These are phyloP conservation scores for Prunus fruticosa DNA, from an alignment of 306 rosid species.

Conservation along the genomic window DNA sequence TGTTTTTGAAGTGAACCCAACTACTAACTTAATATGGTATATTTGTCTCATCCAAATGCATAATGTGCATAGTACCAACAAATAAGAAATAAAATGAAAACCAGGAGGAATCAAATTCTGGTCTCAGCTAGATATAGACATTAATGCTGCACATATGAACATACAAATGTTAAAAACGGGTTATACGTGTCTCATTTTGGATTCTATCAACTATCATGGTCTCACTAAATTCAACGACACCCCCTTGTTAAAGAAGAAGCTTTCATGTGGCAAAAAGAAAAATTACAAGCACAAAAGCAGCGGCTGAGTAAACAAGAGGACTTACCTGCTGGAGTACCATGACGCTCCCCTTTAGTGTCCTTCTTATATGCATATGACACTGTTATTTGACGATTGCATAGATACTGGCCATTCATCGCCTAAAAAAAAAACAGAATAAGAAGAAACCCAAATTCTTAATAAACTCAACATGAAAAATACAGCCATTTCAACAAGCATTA, in stretches of 20 bases:
- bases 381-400: conserved; percentile 96
- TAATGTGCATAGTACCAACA: not conserved
- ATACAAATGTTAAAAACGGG: not conserved
- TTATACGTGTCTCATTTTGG: not conserved
- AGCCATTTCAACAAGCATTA: not conserved
- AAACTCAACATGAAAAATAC: not conserved
- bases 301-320: conserved; percentile 12
- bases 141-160: not conserved
- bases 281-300: not conserved
- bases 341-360: conserved; percentile 98
- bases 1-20: not conserved
- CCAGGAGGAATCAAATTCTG: not conserved
- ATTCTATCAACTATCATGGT: not conserved
- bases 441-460: not conserved
- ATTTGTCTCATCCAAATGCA: not conserved
- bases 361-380: conserved; percentile 98
- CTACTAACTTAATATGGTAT: not conserved
- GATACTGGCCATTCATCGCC: conserved; percentile 99
- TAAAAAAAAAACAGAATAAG: conserved; percentile 29
- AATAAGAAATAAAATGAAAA: not conserved
- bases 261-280: not conserved
- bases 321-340: conserved; percentile 97
- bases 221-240: not conserved
- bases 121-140: not conserved
- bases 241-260: not conserved